Base-by-base conservation (phyloP, 495 filamentous ascomycete genomes). In the Tetracladium marchalianum region DNA sequence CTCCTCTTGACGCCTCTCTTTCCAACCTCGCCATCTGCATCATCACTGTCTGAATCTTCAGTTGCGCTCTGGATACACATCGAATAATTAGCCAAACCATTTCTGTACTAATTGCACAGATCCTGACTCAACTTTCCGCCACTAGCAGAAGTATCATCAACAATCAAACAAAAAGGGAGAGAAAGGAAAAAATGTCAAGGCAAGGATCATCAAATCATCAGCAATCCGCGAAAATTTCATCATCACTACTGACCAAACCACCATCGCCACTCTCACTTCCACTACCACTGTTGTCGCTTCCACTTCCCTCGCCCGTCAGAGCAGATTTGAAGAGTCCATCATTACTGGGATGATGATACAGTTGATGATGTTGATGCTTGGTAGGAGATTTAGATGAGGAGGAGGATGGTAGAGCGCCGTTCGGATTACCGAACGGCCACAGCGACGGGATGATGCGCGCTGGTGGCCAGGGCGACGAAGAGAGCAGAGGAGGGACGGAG, bases 1-100 rank as follows among this genome's bases (percentile, higher is more conserved):
- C 52, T 46, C 49, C 57, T 54, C 51, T 47, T 59, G 10, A 35
- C 47, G 1, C 38, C 15, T 19, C 34, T 27, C 16, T 22, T 5
- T 31, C 22, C 16, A 10, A 35, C 24, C 35, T 34, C 36, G 15
- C 39, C 67, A 17, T 69, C 60, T 39, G 69, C 64, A 0, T 62
- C 58, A 9, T 60, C 54, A 12, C 62, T 49, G 17, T 49, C 53
- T 1, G 53, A 55, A 34, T 61, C 58, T 41, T 52, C 55, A 13
- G 12, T 42, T 36, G 27, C 43, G 37, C 32, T 54, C 47, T 24
- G 47, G 35, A 48, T 7, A 27, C 22, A 7, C 22, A 27, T 7
- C 22, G 7, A 27, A 3, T 3, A 27, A 7, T 27, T 60, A 13
- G 63, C 62, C 0, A 53, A 45, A 18, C 60, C 35, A 37, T n/a